Conservation (phyloP, 2,329 filamentous ascomycete species). For the Colletotrichum eleusines region DNA sequence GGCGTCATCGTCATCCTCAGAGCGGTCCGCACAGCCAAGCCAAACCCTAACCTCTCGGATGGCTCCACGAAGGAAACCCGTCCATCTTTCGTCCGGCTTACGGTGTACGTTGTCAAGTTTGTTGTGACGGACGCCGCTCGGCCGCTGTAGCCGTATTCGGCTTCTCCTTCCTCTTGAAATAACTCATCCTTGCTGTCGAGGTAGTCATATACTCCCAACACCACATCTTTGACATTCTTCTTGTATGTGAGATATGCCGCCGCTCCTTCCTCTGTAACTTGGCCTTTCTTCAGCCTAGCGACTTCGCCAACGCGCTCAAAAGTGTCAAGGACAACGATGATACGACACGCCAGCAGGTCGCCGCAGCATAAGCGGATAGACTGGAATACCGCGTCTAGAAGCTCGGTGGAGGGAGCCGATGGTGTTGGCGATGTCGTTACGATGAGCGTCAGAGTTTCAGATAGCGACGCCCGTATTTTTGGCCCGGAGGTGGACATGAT, state of each 20-base stretch:
- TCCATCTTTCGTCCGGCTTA: conserved; percentile 51
- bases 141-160: conserved; percentile 60
- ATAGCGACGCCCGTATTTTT: conserved; percentile 6
- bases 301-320: conserved; percentile 60
- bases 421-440: conserved; percentile 69
- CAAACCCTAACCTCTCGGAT: conserved; percentile 62
- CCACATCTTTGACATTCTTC: conserved; percentile 58
- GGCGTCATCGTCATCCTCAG: conserved; percentile 60
- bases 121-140: conserved; percentile 3
- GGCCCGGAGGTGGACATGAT: conserved; percentile 14
- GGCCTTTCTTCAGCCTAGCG: conserved; percentile 65
- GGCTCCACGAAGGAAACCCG: conserved; percentile 64
- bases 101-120: conserved; percentile 45
- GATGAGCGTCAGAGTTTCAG: conserved; percentile 55
- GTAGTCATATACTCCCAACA: conserved; percentile 49
- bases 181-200: conserved; percentile 4
- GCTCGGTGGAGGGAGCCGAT: conserved; percentile 64
- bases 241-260: conserved; percentile 59
- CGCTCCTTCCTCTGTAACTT: conserved; percentile 61
- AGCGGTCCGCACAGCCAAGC: conserved; percentile 65
- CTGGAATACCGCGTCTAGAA: conserved; percentile 59
- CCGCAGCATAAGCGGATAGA: conserved; percentile 60
- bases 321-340: conserved; percentile 66
- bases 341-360: conserved; percentile 54
- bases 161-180: conserved; percentile 48